Base-by-base conservation (phyloP, 1,284 basidiomycete genomes). In the Cryptococcus jaspeensis region DNA sequence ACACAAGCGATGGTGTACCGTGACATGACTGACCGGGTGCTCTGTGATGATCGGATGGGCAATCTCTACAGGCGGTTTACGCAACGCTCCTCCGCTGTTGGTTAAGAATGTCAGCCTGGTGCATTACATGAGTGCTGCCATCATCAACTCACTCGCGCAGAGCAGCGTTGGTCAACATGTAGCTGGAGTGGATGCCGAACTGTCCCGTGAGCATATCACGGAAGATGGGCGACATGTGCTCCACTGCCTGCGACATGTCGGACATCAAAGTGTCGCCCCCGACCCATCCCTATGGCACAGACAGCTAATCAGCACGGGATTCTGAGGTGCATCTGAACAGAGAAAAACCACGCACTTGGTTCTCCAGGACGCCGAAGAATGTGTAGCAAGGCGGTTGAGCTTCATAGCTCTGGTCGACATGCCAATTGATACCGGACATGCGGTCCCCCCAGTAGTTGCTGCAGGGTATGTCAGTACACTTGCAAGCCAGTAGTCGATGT, bases 241-340 rank as follows among this genome's bases (percentile, higher is more conserved):
- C 39, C 23, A 48, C 52, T 8, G 54, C 58, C 22, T 60, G 49
- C 37, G 50, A 44, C 12, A 36, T 39, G 16, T 55, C 46, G 20
- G 50, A 47, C 37, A 60, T 43, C 7, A 60, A 35, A 7, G 54
- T 60, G 32, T 60, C 58, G 8, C 58, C 58, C 40, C 58, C 58
- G 32, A 16, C 23, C 53, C 56, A 58, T 18, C 46, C 56, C 56
- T 58, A 22, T 15, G n/a, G n/a, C n/a, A n/a, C n/a, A n/a, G 9
- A n/a, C 35, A 9, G 32, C 7, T 16, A 13, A 18, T 44, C 12
- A 32, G 36, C 20, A 32, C 36, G 3, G 39, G 16, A n/a, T 20
- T 2, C 7, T 5, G 39, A 7, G 11, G 11, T 16, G 9, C 37
- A 38, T 38, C n/a, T n/a, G n/a, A 9, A 41, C 16, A 20, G 8